Evolutionary conservation across 768 basidiomycete species (phyloP).

Genomic region (Psilocybe azurescens): DNA sequence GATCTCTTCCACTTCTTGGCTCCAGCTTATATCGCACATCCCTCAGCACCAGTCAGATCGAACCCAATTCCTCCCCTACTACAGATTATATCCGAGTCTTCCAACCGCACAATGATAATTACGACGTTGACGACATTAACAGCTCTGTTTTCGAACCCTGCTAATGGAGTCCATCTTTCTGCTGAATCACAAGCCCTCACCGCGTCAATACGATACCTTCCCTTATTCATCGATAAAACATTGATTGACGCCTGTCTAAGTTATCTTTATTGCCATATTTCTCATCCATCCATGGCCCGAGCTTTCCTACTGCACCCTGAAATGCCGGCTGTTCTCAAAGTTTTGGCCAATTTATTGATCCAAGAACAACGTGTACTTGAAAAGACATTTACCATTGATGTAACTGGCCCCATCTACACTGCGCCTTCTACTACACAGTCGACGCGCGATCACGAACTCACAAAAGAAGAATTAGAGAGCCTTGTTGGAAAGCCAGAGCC

Average conservation of each 20-base stretch:
- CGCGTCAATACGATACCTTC: conserved; percentile 73
- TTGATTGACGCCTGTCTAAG: conserved; percentile 76
- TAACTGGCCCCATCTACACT: conserved; percentile 63
- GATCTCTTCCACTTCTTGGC: conserved; percentile 75
- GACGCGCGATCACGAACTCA: conserved; percentile 68
- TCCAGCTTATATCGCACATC: conserved; percentile 41
- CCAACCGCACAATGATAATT: conserved; percentile 80
- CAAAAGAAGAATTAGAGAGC: conserved; percentile 68
- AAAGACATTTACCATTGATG: conserved; percentile 66
- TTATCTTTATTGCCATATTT: conserved; percentile 77
- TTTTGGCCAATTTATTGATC: conserved; percentile 71
- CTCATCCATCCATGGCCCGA: conserved; percentile 75
- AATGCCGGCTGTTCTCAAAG: conserved; percentile 71
- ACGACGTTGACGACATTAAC: conserved; percentile 65
- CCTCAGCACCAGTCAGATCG: conserved; percentile 34
- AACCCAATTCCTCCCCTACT: conserved; percentile 65
- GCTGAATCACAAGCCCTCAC: conserved; percentile 63
- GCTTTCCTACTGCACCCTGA: conserved; percentile 74
- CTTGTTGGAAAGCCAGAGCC: conserved; percentile 71
- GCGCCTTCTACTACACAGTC: conserved; percentile 54
- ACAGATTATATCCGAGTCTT: conserved; percentile 57
- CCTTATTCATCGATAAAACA: conserved; percentile 70
- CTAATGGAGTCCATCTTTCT: conserved; percentile 59
- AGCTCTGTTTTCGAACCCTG: conserved; percentile 62
- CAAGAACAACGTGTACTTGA: conserved; percentile 66